Conservation (phyloP, 2,329 filamentous ascomycete genomes). For the Rachicladosporium sp. region DNA sequence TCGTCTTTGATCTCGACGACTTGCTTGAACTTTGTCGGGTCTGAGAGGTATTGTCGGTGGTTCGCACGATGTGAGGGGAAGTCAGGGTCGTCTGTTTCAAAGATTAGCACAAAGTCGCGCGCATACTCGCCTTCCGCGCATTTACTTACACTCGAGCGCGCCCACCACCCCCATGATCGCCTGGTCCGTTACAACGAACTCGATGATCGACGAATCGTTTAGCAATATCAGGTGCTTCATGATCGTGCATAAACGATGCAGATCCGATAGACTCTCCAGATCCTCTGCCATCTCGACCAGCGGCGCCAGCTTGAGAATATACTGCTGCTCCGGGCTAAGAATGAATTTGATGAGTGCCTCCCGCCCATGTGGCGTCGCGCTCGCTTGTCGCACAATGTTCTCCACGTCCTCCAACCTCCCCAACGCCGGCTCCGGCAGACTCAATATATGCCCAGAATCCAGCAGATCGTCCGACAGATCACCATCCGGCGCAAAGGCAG, state of each 20-base stretch:
- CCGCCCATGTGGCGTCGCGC: slow-evolving; percentile 59
- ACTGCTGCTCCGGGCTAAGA: slow-evolving; percentile 57
- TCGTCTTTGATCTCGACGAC: slow-evolving; percentile 84
- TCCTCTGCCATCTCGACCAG: slow-evolving; percentile 83
- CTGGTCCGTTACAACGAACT: slow-evolving; percentile 81
- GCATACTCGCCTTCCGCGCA: not conserved
- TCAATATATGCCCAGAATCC: slow-evolving; percentile 53
- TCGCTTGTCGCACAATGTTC: slow-evolving; percentile 67
- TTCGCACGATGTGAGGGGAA: slow-evolving; percentile 97
- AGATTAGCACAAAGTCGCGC: slow-evolving; percentile 19
- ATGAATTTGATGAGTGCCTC: slow-evolving; percentile 83
- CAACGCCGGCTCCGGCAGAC: slow-evolving; percentile 68
- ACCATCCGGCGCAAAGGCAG: slow-evolving; percentile 53
- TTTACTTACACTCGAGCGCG: slow-evolving; percentile 52
- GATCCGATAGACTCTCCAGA: slow-evolving; percentile 70
- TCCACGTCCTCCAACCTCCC: slow-evolving; percentile 76
- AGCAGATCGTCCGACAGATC: slow-evolving; percentile 78
- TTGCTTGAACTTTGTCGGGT: slow-evolving; percentile 86
- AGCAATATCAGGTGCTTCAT: slow-evolving; percentile 93
- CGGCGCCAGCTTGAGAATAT: slow-evolving; percentile 75
- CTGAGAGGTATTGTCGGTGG: slow-evolving; percentile 82
- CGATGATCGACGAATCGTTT: slow-evolving; percentile 90
- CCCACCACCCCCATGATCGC: slow-evolving; percentile 86
- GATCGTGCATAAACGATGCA: slow-evolving; percentile 91
- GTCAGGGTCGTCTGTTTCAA: slow-evolving; percentile 65